These are phyloP conservation scores for Globisporangium mamillatum DNA, from an alignment of 352 stramenopile genomes.

Conservation along the genomic window DNA sequence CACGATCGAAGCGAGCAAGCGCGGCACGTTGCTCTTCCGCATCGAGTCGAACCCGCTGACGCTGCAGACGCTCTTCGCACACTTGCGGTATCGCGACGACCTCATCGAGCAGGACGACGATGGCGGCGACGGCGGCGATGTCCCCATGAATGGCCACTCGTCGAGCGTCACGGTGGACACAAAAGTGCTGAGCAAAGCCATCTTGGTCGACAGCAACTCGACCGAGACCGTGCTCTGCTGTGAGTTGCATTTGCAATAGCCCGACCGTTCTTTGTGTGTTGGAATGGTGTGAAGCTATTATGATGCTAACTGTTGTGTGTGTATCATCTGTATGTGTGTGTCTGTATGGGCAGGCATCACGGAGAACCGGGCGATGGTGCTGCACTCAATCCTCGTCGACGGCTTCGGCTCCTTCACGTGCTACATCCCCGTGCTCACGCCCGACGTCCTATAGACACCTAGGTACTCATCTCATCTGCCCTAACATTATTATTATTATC, in stretches of 20 bases:
- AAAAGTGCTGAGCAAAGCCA: slow-evolving; percentile 74
- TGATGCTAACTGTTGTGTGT: not conserved
- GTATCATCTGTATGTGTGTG: not conserved
- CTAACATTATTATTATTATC: slow-evolving; percentile 12
- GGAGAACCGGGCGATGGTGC: slow-evolving; percentile 73
- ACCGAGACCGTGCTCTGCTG: slow-evolving; percentile 75
- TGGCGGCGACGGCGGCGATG: slow-evolving; percentile 20
- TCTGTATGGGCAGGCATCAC: slow-evolving; percentile 45
- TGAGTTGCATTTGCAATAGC: slow-evolving; percentile 19
- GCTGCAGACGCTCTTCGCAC: slow-evolving; percentile 75
- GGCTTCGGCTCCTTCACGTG: slow-evolving; percentile 81
- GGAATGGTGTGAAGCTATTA: not conserved
- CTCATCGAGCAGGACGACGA: slow-evolving; percentile 54
- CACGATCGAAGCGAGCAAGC: slow-evolving; percentile 69
- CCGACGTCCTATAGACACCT: slow-evolving; percentile 32
- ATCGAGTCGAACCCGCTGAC: slow-evolving; percentile 71
- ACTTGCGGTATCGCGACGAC: slow-evolving; percentile 70
- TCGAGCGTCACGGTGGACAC: slow-evolving; percentile 75
- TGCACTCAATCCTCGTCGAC: slow-evolving; percentile 77
- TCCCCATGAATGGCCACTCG: slow-evolving; percentile 18
- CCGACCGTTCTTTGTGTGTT: not conserved
- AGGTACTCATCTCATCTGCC: not conserved
- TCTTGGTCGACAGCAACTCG: slow-evolving; percentile 67
- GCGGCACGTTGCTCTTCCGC: slow-evolving; percentile 60
- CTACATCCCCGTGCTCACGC: slow-evolving; percentile 75